phyloP scores from a whole-genome alignment of 768 basidiomycete genomes.

The Piloderma croceum region DNA sequence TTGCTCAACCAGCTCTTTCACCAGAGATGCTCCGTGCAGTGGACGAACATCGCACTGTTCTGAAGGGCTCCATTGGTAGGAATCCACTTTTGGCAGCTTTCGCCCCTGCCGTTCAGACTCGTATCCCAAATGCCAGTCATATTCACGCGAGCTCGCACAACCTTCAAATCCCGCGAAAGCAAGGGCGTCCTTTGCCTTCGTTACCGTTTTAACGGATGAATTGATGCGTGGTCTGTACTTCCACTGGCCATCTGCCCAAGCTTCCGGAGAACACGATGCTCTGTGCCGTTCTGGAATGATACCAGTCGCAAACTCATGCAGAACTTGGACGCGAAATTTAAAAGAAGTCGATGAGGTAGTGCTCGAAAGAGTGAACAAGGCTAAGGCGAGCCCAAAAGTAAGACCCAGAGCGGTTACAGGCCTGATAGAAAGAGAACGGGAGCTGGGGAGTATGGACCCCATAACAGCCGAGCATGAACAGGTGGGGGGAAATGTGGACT shows the following conservation, averaged over 20 bases:
- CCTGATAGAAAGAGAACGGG: too few relatives aligned
- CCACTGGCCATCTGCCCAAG: constrained; percentile 38
- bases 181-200: constrained; percentile 37
- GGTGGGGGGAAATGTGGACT: too few relatives aligned
- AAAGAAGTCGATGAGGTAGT: too few relatives aligned
- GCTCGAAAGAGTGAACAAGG: too few relatives aligned
- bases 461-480: too few relatives aligned
- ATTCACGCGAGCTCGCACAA: constrained; percentile 59
- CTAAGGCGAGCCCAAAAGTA: too few relatives aligned
- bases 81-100: constrained; percentile 47
- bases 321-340: too few relatives aligned
- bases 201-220: constrained; percentile 31
- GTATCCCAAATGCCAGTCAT: constrained; percentile 55
- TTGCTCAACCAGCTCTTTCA: constrained; percentile 56
- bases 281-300: constrained; percentile 25
- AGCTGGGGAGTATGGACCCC: too few relatives aligned
- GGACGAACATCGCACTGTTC: constrained; percentile 37
- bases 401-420: too few relatives aligned
- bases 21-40: constrained; percentile 37
- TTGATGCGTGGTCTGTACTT: constrained; percentile 30
- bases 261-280: constrained; percentile 28
- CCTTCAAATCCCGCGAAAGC: constrained; percentile 51
- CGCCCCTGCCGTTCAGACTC: constrained; percentile 44
- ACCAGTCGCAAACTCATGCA: constrained; percentile 18
- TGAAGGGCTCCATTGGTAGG: constrained; percentile 52